Evolutionary conservation across 1,284 basidiomycete species (phyloP).

Genomic region (Trametes hirsuta): DNA sequence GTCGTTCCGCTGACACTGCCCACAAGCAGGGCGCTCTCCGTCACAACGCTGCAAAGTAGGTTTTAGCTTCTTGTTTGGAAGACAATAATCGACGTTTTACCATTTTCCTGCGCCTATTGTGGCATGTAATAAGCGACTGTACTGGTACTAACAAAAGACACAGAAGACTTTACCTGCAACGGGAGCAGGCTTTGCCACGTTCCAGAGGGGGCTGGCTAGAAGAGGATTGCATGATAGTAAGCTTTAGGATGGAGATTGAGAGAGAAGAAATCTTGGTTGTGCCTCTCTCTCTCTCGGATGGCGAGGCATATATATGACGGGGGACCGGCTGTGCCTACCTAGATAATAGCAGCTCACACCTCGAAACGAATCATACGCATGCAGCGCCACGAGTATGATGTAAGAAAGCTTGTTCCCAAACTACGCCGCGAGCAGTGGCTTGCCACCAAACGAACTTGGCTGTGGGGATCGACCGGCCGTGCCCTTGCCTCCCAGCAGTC

Average conservation of each 20-base stretch:
- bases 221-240: constrained; percentile 21
- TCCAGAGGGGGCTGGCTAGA: constrained; percentile 28
- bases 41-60: constrained; percentile 32
- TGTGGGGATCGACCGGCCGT: constrained; percentile 7
- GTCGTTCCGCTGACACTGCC: constrained; percentile 32
- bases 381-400: constrained; percentile 8
- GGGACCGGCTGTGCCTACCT: constrained; percentile 8
- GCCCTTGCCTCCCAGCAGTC: background rate
- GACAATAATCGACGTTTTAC: constrained; percentile 13
- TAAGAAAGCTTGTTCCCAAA: constrained; percentile 9
- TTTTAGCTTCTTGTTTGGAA: background rate
- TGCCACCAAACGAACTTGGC: constrained; percentile 5
- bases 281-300: background rate
- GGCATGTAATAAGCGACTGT: background rate
- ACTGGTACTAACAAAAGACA: background rate
- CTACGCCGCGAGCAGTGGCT: constrained; percentile 17
- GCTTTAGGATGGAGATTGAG: background rate
- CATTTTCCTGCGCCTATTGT: constrained; percentile 35
- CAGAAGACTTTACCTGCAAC: constrained; percentile 31
- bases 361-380: background rate
- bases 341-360: background rate
- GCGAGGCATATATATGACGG: constrained; percentile 8
- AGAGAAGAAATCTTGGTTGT: background rate
- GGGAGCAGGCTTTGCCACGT: constrained; percentile 36
- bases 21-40: constrained; percentile 33